A percentile compares a stretch with the other conserved stretches of the same genome.
phyloP scores from a whole-genome alignment of 1,284 basidiomycete species.

The Ceratorhiza oryzae-sativae region DNA sequence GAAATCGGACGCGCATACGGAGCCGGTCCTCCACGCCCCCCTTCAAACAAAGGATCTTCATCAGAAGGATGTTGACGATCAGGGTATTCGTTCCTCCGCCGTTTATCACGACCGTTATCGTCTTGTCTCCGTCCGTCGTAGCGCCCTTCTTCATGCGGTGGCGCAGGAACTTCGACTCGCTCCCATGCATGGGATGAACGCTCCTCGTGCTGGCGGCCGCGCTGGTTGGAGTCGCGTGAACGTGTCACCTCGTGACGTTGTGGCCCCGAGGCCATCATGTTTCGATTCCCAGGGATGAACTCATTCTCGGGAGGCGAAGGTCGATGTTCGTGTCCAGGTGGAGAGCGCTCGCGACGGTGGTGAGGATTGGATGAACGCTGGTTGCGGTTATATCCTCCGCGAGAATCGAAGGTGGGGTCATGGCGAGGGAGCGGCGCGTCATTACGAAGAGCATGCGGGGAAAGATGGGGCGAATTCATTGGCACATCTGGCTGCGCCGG shows the following conservation, averaged over 20 bases:
- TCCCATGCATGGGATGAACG: constrained; percentile 29
- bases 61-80: neutral
- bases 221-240: constrained; percentile 1
- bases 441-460: constrained; percentile 15
- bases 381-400: constrained; percentile 2
- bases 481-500: constrained; percentile 2
- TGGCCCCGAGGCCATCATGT: neutral
- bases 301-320: constrained; percentile 4
- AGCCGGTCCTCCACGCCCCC: neutral
- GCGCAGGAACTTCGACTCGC: constrained; percentile 24
- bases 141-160: constrained; percentile 1
- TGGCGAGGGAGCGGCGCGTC: constrained; percentile 5
- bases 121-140: constrained; percentile 2
- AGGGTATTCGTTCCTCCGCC: constrained; percentile 4
- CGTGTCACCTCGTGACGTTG: neutral
- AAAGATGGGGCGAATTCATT: neutral
- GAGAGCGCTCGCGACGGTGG: constrained; percentile 2
- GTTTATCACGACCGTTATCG: neutral
- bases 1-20: neutral
- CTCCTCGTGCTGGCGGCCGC: constrained; percentile 7
- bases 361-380: neutral
- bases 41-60: neutral
- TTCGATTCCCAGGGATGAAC: neutral
- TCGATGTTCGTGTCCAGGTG: constrained; percentile 4
- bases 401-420: constrained; percentile 21